A percentile compares a stretch with the other conserved stretches of the same genome.
Evolutionary conservation across 257 asterid species (phyloP).

Genomic region (Ajuga chamaepitys): DNA sequence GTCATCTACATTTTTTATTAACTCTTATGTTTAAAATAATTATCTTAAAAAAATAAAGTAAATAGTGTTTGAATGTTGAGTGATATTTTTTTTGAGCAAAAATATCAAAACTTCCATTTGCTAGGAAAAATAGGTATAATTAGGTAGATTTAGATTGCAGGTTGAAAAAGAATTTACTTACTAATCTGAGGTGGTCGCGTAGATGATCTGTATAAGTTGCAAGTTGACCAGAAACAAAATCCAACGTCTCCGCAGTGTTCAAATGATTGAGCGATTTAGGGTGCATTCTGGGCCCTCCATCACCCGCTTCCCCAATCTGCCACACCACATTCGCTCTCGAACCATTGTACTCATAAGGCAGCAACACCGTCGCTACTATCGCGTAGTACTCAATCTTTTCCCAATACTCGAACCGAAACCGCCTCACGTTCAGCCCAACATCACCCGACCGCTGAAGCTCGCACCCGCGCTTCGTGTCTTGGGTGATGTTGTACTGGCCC

Average conservation of each 20-base stretch:
- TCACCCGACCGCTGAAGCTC: constrained; percentile 20
- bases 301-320: constrained; percentile 38
- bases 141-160: too few relatives aligned
- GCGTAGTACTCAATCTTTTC: not conserved
- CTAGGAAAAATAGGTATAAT: too few relatives aligned
- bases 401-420: not conserved
- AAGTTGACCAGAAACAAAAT: constrained; percentile 14
- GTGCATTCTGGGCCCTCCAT: constrained; percentile 33
- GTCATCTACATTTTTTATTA: too few relatives aligned
- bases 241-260: constrained; percentile 30
- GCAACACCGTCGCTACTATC: constrained; percentile 27
- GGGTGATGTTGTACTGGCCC: constrained; percentile 27
- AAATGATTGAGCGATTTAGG: constrained; percentile 20
- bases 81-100: too few relatives aligned
- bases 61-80: too few relatives aligned
- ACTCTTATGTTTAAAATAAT: too few relatives aligned
- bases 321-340: constrained; percentile 33
- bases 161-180: too few relatives aligned
- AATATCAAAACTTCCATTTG: too few relatives aligned
- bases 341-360: constrained; percentile 25
- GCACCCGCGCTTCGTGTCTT: constrained; percentile 28
- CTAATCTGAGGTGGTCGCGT: constrained; percentile 24
- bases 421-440: constrained; percentile 21
- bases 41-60: too few relatives aligned
- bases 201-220: not conserved